Base-by-base conservation (phyloP, 352 stramenopile species). In the Globisporangium irregulare region DNA sequence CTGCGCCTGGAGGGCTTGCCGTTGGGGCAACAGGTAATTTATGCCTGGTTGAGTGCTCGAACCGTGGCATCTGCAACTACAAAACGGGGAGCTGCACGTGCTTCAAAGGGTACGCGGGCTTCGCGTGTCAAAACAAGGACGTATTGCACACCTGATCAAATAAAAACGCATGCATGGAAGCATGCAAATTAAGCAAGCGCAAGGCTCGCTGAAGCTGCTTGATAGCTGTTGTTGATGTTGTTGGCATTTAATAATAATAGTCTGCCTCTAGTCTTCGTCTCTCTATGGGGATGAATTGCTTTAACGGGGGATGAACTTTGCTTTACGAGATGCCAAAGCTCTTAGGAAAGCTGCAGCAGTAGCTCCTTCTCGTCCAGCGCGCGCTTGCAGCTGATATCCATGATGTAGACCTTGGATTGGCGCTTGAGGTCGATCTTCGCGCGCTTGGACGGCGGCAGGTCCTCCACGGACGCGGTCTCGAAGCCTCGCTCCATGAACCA, bases 401-500 rank as follows among this genome's bases (percentile, higher is more conserved):
- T 93, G 69, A 94, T 90, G 74, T 95, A 95, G 36, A 95, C 87
- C 73, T 94, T 94, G 51, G 86, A 94, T 68, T 93, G 85, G 64
- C 88, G 83, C 70, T 91, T 92, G 12, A 92, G 72, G 62, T 95
- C 84, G 59, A 95, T 86, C 67, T 88, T 93, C 25, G 73, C 77
- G 14, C 79, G 75, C 77, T 95, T 95, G 15, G 83, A 92, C 36
- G 77, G 72, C 15, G 91, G 91, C n/a, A 97, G 77, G 29, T 94
- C 87, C n/a, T 93, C 81, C 27, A 98, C 88, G 7, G 75, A 73
- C 9, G 94, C 93, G 71, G 97, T 85, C 66, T 92, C 81, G 72
- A 99, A 99, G 24, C 96, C 97, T 38, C 97, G 84, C 80, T 99
- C 97, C 62, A 99, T 77, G 76, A 99, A 99, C 96, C 96, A 99